Conservation (phyloP, 805 yeast genomes). For the Sungouiella blattae region DNA sequence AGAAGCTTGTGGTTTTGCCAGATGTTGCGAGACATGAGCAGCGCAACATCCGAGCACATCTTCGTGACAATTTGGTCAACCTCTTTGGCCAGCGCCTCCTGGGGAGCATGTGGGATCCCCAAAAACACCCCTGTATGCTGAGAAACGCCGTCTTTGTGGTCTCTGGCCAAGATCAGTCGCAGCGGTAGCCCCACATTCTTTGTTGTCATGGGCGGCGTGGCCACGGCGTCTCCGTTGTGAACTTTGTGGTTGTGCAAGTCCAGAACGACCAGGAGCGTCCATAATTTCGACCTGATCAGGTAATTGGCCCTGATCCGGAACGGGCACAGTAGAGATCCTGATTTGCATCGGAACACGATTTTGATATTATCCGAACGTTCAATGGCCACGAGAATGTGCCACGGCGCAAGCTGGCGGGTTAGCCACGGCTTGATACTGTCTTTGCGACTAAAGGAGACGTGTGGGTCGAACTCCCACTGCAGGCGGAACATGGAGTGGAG, state of each 20-base stretch:
- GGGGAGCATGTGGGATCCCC: neutral
- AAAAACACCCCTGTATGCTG: conserved; percentile 1
- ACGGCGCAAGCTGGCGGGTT: conserved; percentile 39
- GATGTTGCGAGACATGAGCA: conserved; percentile 1
- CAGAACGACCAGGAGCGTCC: conserved; percentile 61
- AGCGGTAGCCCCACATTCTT: too few relatives aligned
- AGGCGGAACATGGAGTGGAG: conserved; percentile 1
- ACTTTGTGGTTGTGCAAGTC: conserved; percentile 53
- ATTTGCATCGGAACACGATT: conserved; percentile 60
- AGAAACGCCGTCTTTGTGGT: neutral
- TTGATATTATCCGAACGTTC: conserved; percentile 60
- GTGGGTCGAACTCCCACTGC: conserved; percentile 1
- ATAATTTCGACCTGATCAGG: conserved; percentile 46
- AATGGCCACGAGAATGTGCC: conserved; percentile 54
- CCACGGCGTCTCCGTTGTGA: neutral
- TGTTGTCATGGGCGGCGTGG: neutral
- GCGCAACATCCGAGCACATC: conserved; percentile 1
- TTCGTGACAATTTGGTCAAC: conserved; percentile 1
- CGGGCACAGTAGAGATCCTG: conserved; percentile 44
- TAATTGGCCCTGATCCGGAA: conserved; percentile 64
- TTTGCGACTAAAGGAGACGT: conserved; percentile 27
- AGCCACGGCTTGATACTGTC: conserved; percentile 62
- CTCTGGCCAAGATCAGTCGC: too few relatives aligned
- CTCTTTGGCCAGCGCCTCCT: conserved; percentile 1
- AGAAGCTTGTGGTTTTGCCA: conserved; percentile 3